phyloP scores from a whole-genome alignment of 1,284 basidiomycete species.

The Laetiporus sulphureus region DNA sequence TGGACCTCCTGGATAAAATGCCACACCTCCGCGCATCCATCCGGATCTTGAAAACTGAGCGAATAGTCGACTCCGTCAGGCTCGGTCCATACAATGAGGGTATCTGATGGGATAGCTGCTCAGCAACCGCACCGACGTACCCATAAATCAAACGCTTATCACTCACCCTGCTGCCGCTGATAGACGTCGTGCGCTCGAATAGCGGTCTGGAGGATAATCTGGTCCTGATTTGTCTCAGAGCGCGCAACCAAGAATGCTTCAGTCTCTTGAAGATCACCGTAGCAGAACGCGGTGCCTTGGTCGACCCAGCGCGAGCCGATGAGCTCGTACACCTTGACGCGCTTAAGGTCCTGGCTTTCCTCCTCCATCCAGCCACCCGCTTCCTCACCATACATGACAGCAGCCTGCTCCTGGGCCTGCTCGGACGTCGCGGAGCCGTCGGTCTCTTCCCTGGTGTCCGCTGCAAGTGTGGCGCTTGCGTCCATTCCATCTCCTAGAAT shows the following conservation, averaged over 20 bases:
- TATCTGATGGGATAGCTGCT: constrained; percentile 51
- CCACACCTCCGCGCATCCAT: constrained; percentile 97
- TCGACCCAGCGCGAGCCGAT: constrained; percentile 87
- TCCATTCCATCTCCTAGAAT: constrained; percentile 11
- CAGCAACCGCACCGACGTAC: not conserved
- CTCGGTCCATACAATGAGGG: constrained; percentile 98
- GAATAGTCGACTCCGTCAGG: constrained; percentile 93
- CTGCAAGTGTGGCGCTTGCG: constrained; percentile 13
- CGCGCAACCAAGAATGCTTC: constrained; percentile 83
- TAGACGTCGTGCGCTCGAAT: constrained; percentile 85
- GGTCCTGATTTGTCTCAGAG: constrained; percentile 65
- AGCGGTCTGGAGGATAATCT: constrained; percentile 66
- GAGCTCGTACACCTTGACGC: constrained; percentile 80
- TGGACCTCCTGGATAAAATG: constrained; percentile 96
- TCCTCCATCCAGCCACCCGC: constrained; percentile 29
- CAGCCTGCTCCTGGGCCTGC: constrained; percentile 10
- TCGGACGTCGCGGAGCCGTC: constrained; percentile 10
- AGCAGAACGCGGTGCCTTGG: constrained; percentile 91
- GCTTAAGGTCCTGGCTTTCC: constrained; percentile 32
- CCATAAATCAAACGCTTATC: constrained; percentile 10
- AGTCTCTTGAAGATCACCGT: constrained; percentile 79
- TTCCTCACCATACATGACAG: constrained; percentile 19
- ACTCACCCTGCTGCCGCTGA: constrained; percentile 84
- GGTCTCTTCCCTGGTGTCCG: constrained; percentile 10
- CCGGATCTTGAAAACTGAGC: constrained; percentile 93